These are phyloP conservation scores for Boletus huronensis DNA, from an alignment of 768 basidiomycete genomes.

Conservation along the genomic window DNA sequence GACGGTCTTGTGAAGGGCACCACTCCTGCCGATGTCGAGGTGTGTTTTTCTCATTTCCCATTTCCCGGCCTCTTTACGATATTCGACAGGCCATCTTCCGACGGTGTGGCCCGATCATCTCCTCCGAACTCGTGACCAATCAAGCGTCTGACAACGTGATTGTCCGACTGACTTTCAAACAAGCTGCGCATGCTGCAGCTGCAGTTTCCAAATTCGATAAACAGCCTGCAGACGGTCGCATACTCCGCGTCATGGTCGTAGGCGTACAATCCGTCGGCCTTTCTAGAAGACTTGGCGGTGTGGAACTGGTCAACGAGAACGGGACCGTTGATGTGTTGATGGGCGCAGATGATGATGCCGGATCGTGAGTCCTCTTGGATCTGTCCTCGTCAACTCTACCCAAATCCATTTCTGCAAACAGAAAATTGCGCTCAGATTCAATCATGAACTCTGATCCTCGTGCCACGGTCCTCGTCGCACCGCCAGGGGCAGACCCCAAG, in stretches of 20 bases:
- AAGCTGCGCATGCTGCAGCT: conserved; percentile 53
- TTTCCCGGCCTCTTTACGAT: neutral
- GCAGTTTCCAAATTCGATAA: conserved; percentile 76
- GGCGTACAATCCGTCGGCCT: conserved; percentile 55
- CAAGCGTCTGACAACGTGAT: conserved; percentile 38
- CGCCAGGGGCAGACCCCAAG: conserved; percentile 59
- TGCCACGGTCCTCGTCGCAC: conserved; percentile 63
- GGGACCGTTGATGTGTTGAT: conserved; percentile 53
- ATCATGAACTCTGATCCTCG: conserved; percentile 59
- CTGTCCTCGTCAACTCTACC: neutral
- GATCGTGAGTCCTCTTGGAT: conserved; percentile 45
- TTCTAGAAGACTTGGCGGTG: conserved; percentile 54
- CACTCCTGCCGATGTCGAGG: conserved; percentile 75
- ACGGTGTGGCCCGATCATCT: conserved; percentile 65
- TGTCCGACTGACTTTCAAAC: conserved; percentile 74
- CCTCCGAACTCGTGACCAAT: conserved; percentile 27
- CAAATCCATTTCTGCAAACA: conserved; percentile 25
- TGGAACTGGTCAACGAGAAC: conserved; percentile 42
- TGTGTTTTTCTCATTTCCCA: neutral
- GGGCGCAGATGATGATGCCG: conserved; percentile 40
- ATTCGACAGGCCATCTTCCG: conserved; percentile 65
- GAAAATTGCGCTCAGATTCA: conserved; percentile 85
- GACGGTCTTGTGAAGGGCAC: conserved; percentile 72
- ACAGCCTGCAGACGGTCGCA: conserved; percentile 79
- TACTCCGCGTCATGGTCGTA: conserved; percentile 61